Evolutionary conservation across 495 filamentous ascomycete species (phyloP).

Genomic region (Talaromyces borbonicus): DNA sequence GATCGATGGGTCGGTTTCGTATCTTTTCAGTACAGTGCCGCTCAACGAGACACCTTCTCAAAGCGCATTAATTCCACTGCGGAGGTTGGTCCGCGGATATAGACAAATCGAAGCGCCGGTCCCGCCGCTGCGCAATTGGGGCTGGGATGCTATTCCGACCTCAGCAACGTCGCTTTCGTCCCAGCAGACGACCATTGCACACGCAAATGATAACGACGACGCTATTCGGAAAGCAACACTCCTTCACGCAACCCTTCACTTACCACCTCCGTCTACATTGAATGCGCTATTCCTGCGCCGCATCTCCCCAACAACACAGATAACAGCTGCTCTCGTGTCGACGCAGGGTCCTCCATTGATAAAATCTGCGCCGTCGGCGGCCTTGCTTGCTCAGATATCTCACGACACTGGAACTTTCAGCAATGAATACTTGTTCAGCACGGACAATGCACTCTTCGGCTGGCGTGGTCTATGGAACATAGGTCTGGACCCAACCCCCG

Average conservation of each 20-base stretch:
- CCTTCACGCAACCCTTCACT: constrained; percentile 79
- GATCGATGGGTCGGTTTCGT: constrained; percentile 85
- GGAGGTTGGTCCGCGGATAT: constrained; percentile 59
- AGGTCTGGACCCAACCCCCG: constrained; percentile 58
- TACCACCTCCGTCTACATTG: constrained; percentile 68
- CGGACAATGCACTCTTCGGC: constrained; percentile 82
- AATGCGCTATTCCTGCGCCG: constrained; percentile 82
- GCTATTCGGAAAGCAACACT: constrained; percentile 48
- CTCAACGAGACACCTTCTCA: constrained; percentile 44
- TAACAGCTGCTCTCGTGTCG: constrained; percentile 75
- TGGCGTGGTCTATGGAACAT: constrained; percentile 90
- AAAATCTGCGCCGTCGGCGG: constrained; percentile 35
- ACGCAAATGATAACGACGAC: constrained; percentile 11
- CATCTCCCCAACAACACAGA: constrained; percentile 64
- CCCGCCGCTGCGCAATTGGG: constrained; percentile 24
- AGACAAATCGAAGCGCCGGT: constrained; percentile 46
- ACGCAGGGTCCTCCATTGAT: constrained; percentile 44
- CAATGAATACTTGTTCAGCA: constrained; percentile 83
- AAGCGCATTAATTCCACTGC: constrained; percentile 52
- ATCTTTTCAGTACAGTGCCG: constrained; percentile 76
- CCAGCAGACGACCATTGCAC: constrained; percentile 8
- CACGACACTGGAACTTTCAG: constrained; percentile 84
- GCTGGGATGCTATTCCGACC: constrained; percentile 20
- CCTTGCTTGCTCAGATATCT: constrained; percentile 66
- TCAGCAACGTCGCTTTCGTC: no score